phyloP scores from a whole-genome alignment of 164 flowering plant genomes.

The Liriodendron chinense region DNA sequence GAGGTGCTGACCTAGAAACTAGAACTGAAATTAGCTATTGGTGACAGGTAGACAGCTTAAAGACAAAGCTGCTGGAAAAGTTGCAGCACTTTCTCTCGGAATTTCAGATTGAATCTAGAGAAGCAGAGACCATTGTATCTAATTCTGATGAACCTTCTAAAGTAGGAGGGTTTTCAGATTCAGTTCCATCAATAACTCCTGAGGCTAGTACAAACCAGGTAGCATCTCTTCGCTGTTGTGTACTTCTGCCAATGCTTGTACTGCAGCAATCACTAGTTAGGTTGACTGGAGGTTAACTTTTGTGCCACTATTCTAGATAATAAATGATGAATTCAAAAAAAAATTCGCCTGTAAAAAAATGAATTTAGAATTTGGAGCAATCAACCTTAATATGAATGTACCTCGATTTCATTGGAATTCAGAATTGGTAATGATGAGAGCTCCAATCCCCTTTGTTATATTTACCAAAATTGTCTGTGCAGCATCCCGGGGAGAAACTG shows the following conservation, averaged over 20 bases:
- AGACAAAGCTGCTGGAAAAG: slow-evolving; percentile 78
- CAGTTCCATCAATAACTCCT: slow-evolving; percentile 30
- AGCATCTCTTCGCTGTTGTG: not conserved
- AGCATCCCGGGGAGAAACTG: not conserved
- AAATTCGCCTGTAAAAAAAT: not conserved
- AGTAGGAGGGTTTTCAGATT: slow-evolving; percentile 28
- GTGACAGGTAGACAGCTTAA: slow-evolving; percentile 75
- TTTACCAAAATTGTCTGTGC: not conserved
- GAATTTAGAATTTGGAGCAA: not conserved
- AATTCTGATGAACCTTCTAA: slow-evolving; percentile 39
- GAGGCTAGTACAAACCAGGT: slow-evolving; percentile 38
- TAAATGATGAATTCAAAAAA: too few relatives aligned
- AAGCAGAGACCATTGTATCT: slow-evolving; percentile 21
- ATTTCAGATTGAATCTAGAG: slow-evolving; percentile 53
- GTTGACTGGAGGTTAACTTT: not conserved
- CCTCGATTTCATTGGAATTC: not conserved
- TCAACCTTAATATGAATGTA: not conserved
- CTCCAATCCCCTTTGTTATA: not conserved
- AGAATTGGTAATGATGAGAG: not conserved
- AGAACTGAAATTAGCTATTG: slow-evolving; percentile 11
- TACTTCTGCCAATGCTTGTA: not conserved
- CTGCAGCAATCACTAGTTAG: not conserved
- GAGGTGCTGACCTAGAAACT: slow-evolving; percentile 8
- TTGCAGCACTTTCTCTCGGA: slow-evolving; percentile 58
- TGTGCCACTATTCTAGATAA: not conserved